Percentiles rank a stretch among this genome's conserved stretches.
Evolutionary conservation across 345 rosid genomes (phyloP).

Genomic region (Hirschfeldia incana): DNA sequence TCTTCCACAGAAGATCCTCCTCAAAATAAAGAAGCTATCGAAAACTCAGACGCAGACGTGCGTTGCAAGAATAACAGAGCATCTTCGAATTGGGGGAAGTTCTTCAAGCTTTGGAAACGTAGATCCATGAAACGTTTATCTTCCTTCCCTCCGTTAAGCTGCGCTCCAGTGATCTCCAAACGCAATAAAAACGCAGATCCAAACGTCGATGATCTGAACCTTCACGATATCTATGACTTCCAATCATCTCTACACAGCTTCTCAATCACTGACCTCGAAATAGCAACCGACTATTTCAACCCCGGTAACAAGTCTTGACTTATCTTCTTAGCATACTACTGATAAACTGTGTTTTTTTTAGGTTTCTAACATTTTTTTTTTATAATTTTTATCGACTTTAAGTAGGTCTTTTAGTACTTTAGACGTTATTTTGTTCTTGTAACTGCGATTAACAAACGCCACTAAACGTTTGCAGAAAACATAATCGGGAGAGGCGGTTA

Average conservation of each 20-base stretch:
- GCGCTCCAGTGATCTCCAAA: conserved; percentile 39
- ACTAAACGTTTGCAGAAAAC: conserved; percentile 53
- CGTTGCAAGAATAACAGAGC: conserved; percentile 40
- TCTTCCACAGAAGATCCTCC: conserved; percentile 20
- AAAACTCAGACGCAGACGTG: conserved; percentile 23
- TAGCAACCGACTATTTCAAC: conserved; percentile 73
- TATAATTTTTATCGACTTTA: not conserved
- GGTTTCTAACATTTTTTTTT: not conserved
- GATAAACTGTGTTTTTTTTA: not conserved
- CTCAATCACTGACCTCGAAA: conserved; percentile 57
- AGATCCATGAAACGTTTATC: conserved; percentile 53
- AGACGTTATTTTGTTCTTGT: not conserved
- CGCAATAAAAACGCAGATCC: conserved; percentile 46
- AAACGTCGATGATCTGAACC: conserved; percentile 40
- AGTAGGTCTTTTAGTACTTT: not conserved
- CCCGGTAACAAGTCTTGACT: conserved; percentile 39
- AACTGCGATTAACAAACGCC: not conserved
- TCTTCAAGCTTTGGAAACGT: conserved; percentile 68
- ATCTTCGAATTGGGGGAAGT: conserved; percentile 61
- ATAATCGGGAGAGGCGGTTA: conserved; percentile 88
- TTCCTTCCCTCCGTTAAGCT: conserved; percentile 48
- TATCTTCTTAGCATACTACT: not conserved
- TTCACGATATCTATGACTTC: conserved; percentile 58
- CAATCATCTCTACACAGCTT: conserved; percentile 62
- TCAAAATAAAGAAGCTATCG: conserved; percentile 20